These are phyloP conservation scores for Colletotrichum musae DNA, from an alignment of 2,329 filamentous ascomycete genomes.

Conservation along the genomic window DNA sequence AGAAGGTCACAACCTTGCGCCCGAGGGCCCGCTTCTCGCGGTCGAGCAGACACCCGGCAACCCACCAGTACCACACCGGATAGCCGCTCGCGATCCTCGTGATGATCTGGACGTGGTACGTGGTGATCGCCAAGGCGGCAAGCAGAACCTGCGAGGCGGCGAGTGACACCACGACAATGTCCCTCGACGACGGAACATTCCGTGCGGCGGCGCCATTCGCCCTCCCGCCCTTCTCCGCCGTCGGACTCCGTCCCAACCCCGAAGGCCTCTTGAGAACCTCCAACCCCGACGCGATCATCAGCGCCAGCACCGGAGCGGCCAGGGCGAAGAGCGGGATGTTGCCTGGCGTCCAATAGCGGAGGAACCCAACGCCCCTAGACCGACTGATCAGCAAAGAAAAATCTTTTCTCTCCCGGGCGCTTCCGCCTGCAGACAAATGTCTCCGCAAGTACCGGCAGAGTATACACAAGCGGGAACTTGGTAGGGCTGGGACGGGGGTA, in stretches of 20 bases:
- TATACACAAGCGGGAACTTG: background rate
- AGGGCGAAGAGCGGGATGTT: constrained; percentile 92
- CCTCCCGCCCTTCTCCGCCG: constrained; percentile 6
- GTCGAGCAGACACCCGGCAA: constrained; percentile 68
- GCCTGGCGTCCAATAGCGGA: constrained; percentile 89
- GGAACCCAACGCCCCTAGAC: constrained; percentile 85
- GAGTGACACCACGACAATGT: constrained; percentile 63
- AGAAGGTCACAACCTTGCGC: constrained; percentile 70
- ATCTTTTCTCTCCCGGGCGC: background rate
- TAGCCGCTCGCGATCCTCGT: constrained; percentile 90
- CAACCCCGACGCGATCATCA: constrained; percentile 75
- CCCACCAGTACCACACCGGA: constrained; percentile 89
- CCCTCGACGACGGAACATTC: constrained; percentile 44
- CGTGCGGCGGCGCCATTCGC: background rate
- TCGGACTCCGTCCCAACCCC: constrained; percentile 28
- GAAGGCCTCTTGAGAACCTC: constrained; percentile 51
- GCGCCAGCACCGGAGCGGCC: constrained; percentile 80
- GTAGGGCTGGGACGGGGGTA: constrained; percentile 24
- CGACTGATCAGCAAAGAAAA: constrained; percentile 24
- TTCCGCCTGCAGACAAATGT: constrained; percentile 11
- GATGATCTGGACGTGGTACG: constrained; percentile 94
- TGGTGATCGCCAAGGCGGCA: constrained; percentile 79
- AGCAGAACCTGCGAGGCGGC: constrained; percentile 82
- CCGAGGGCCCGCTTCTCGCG: constrained; percentile 50
- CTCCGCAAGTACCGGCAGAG: constrained; percentile 32